Conservation (phyloP, 306 rosid species). For the Trifolium fragiferum region DNA sequence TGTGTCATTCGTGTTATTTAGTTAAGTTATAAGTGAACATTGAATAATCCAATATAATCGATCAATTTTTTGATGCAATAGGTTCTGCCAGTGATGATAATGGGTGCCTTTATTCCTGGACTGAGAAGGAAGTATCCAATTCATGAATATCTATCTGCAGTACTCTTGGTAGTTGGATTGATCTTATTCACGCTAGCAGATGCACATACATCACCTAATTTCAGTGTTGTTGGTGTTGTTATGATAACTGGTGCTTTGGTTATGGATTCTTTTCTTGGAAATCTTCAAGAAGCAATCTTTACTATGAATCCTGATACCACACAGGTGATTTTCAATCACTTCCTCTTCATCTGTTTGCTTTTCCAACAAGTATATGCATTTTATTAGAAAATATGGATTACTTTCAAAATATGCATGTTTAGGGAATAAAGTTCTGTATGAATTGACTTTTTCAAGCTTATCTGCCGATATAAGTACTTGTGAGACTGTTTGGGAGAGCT, state of each 20-base stretch:
- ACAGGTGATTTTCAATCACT: constrained; percentile 62
- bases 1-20: constrained; percentile 29
- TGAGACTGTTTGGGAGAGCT: not conserved
- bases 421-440: not conserved
- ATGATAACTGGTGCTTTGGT: constrained; percentile 91
- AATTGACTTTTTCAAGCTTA: not conserved
- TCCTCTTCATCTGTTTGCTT: not conserved
- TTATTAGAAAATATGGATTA: not conserved
- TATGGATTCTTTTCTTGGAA: constrained; percentile 95
- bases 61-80: constrained; percentile 43
- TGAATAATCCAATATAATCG: constrained; percentile 22
- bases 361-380: constrained; percentile 21
- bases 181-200: constrained; percentile 97
- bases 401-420: not conserved
- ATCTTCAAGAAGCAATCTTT: constrained; percentile 96
- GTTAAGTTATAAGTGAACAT: constrained; percentile 17
- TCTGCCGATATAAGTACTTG: not conserved
- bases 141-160: constrained; percentile 85
- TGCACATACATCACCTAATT: constrained; percentile 92
- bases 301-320: constrained; percentile 96
- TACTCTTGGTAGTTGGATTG: constrained; percentile 91
- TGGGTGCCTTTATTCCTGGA: constrained; percentile 99
- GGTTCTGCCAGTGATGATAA: constrained; percentile 98
- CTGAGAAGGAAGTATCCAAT: constrained; percentile 84
- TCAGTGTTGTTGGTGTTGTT: constrained; percentile 85